Evolutionary conservation across 495 filamentous ascomycete genomes (phyloP).

Genomic region (Pseudevernia furfuracea): DNA sequence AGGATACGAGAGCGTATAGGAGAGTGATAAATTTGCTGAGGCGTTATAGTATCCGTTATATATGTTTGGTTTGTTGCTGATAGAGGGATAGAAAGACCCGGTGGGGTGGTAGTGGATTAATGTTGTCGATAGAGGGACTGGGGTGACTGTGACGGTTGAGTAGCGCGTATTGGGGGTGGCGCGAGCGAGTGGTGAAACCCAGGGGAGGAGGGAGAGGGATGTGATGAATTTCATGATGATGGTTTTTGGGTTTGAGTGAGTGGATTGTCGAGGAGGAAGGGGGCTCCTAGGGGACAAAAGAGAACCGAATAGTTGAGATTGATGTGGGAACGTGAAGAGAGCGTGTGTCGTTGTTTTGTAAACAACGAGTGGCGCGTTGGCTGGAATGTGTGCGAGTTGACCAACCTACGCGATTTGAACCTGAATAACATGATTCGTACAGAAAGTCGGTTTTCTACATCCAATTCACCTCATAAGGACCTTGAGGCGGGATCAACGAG

Average conservation of each 20-base stretch:
- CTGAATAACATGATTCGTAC: too few relatives aligned
- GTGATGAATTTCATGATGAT: neutral
- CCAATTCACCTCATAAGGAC: too few relatives aligned
- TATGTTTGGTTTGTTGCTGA: neutral
- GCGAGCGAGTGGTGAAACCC: neutral
- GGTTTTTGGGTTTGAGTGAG: neutral
- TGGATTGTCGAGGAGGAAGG: neutral
- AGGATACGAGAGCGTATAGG: constrained; percentile 8
- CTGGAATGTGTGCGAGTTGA: neutral
- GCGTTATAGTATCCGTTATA: neutral
- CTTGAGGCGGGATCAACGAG: too few relatives aligned
- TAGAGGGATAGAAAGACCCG: neutral
- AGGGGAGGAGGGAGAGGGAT: neutral
- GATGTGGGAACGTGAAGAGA: neutral
- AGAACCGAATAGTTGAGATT: neutral
- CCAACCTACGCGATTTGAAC: too few relatives aligned
- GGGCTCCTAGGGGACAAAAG: neutral
- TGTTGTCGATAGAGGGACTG: neutral
- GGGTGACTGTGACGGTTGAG: neutral
- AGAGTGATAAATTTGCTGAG: constrained; percentile 6
- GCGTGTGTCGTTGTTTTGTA: neutral
- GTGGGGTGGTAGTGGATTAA: neutral
- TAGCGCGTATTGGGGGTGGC: neutral
- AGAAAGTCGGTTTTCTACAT: too few relatives aligned
- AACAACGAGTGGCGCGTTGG: neutral